phyloP scores from a whole-genome alignment of 768 basidiomycete genomes.

The Mycena haematopus region DNA sequence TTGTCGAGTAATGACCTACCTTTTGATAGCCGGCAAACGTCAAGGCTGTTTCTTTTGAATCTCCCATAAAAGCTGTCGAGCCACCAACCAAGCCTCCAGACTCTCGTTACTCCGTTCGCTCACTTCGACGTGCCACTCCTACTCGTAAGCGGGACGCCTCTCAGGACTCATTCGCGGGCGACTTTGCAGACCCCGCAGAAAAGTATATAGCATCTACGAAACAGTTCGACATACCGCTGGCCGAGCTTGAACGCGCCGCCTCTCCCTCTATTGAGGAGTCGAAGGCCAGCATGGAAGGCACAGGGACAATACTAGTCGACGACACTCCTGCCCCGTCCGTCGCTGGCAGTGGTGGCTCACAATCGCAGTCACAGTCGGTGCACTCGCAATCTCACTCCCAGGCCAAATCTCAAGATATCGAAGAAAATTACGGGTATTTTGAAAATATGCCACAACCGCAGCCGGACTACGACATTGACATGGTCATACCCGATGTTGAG shows the following conservation, averaged over 20 bases:
- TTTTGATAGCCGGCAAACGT: constrained; percentile 34
- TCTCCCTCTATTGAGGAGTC: constrained; percentile 33
- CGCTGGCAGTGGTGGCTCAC: constrained; percentile 44
- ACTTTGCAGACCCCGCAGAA: constrained; percentile 54
- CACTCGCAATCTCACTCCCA: constrained; percentile 28
- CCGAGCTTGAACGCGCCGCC: constrained; percentile 52
- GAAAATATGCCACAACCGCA: constrained; percentile 18
- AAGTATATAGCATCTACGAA: constrained; percentile 52
- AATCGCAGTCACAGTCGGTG: constrained; percentile 36
- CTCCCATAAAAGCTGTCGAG: constrained; percentile 32
- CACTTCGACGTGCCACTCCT: constrained; percentile 27
- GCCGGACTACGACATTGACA: constrained; percentile 14
- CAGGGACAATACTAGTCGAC: constrained; percentile 49
- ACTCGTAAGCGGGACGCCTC: constrained; percentile 42
- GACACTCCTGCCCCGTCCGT: constrained; percentile 65
- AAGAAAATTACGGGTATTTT: constrained; percentile 28
- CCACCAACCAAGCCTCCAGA: constrained; percentile 19
- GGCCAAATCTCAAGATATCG: constrained; percentile 4
- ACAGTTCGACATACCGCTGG: constrained; percentile 63
- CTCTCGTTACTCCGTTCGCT: constrained; percentile 29
- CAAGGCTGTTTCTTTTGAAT: constrained; percentile 44
- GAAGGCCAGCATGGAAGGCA: constrained; percentile 19
- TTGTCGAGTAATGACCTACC: constrained; percentile 21
- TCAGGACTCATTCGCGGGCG: constrained; percentile 69
- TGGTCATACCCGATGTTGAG: not conserved